phyloP scores from a whole-genome alignment of 2,329 filamentous ascomycete genomes.

The Zymoseptoria tritici region DNA sequence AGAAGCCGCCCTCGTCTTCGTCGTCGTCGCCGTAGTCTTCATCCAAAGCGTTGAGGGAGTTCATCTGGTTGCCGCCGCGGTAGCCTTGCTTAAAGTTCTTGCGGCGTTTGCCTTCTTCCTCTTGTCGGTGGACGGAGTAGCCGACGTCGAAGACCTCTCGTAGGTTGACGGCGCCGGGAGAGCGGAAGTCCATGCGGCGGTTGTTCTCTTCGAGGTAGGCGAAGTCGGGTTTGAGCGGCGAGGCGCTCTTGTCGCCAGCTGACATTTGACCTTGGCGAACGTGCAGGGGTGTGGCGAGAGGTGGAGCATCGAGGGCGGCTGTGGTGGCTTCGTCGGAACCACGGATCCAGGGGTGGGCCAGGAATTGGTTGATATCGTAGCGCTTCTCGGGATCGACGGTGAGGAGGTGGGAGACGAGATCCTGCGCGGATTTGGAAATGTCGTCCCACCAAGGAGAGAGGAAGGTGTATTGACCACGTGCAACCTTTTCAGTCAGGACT shows the following conservation, averaged over 20 bases:
- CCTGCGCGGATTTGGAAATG: conserved; percentile 89
- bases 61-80: conserved; percentile 56
- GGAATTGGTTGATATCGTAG: conserved; percentile 86
- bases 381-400: conserved; percentile 93
- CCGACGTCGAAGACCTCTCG: conserved; percentile 96
- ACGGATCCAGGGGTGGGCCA: conserved; percentile 89
- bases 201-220: conserved; percentile 45
- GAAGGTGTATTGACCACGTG: conserved; percentile 93
- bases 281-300: conserved; percentile 59
- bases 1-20: conserved; percentile 57
- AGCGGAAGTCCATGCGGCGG: conserved; percentile 83
- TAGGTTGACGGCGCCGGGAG: conserved; percentile 86
- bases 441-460: conserved; percentile 99
- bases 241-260: conserved; percentile 21
- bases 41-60: conserved; percentile 56
- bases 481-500: conserved; percentile 93
- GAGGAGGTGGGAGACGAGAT: conserved; percentile 85
- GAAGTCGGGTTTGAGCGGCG: conserved; percentile 44
- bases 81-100: conserved; percentile 73
- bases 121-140: conserved; percentile 94
- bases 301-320: conserved; percentile 61
- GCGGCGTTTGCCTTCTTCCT: conserved; percentile 87
- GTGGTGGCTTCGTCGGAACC: conserved; percentile 60
- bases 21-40: conserved; percentile 58
- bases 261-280: conserved; percentile 47